Evolutionary conservation across 2,329 filamentous ascomycete species (phyloP), one percentile per base, ranked within the genome.

Genomic region (Stemphylium lycopersici): DNA sequence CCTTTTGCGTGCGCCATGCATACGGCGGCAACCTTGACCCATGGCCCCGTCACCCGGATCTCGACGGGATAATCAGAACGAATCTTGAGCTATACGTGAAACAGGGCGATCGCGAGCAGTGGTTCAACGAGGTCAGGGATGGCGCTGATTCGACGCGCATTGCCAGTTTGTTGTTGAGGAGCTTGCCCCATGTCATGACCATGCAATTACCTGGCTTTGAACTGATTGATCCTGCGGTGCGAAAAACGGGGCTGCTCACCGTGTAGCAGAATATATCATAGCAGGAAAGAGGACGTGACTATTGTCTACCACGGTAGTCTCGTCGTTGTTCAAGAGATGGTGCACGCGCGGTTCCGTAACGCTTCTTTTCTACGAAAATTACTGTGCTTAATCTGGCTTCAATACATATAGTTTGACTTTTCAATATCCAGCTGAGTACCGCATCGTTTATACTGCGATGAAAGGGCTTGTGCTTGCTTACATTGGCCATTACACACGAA

Each of bases 191-290:
- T 20, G 48, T 61, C 18, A 20, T 18, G 39, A 46, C 37, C 33
- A 63, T 63, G 56, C 45, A 46, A 43, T 59, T 63, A 47, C 58
- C 60, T 32, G 61, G 61, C 18, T 63, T 61, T 44, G 46, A 50
- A 12, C 22, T 63, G 33, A 58, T 63, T 15, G 61, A 63, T 43
- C 61, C 61, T 12, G 50, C 39, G 10, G 24, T n/a, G 18, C 45
- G 43, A 10, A 36, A 15, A 4, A 36, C 22, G 20, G 32, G n/a
- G 1, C 4, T 13, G 2, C 4, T 18, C 6, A 24, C 13, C 15
- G 20, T 10, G 20, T 11, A 16, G 32, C n/a, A 11, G 0, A 24
- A 13, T 8, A 16, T 24, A 11, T 34, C 31, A 15, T 44, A 44
- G 13, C n/a, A 36, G n/a, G 12, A 12, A 11, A 47, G 48, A 34